Evolutionary conservation across 83 land plant species (phyloP).

Genomic region (Thuja plicata): DNA sequence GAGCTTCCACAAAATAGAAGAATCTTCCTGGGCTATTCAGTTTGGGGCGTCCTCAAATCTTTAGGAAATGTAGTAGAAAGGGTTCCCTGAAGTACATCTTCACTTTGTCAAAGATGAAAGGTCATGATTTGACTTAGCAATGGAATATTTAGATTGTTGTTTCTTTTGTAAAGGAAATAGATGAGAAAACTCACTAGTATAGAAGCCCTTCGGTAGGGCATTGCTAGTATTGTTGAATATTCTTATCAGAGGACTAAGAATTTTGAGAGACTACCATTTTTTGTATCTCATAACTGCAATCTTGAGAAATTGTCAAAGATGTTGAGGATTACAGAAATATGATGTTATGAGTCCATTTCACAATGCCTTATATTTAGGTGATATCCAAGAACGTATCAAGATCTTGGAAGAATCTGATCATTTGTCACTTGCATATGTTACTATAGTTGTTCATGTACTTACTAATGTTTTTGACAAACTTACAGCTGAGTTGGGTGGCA

Average conservation of each 20-base stretch:
- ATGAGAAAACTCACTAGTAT: conserved; percentile 67
- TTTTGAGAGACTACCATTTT: conserved; percentile 73
- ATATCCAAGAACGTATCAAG: conserved; percentile 51
- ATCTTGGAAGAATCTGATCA: conserved; percentile 66
- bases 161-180: conserved; percentile 67
- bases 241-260: conserved; percentile 75
- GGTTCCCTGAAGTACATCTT: conserved; percentile 73
- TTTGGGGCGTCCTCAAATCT: too few species aligned
- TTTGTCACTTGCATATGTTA: conserved; percentile 62
- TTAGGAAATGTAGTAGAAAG: conserved; percentile 79
- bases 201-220: conserved; percentile 71
- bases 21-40: too few species aligned
- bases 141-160: conserved; percentile 72
- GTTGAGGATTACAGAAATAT: conserved; percentile 73
- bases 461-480: conserved; percentile 54
- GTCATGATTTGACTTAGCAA: conserved; percentile 65
- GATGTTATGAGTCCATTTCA: conserved; percentile 77
- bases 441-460: conserved; percentile 65
- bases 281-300: conserved; percentile 65
- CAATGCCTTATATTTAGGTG: conserved; percentile 67
- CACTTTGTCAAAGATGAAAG: conserved; percentile 75
- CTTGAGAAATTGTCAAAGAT: conserved; percentile 67
- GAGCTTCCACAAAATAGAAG: too few species aligned
- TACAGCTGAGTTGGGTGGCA: conserved; percentile 54
- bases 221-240: conserved; percentile 73